phyloP scores from a whole-genome alignment of 2,329 filamentous ascomycete species.

The Ophiobolus disseminans region DNA sequence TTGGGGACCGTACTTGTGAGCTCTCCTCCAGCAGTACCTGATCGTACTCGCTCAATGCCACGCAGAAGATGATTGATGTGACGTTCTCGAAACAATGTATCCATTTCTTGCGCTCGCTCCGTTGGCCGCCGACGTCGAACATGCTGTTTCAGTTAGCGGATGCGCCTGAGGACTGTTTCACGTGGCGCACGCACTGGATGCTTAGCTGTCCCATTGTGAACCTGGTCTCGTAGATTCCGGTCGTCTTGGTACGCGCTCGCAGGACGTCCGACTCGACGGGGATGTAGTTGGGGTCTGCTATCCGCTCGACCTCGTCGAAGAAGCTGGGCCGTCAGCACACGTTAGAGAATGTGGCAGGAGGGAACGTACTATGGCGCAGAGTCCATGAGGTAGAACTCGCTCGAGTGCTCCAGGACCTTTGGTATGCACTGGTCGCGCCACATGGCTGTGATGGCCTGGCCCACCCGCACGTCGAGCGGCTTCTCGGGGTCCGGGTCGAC shows the following conservation, averaged over 20 bases:
- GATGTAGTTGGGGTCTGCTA: constrained; percentile 83
- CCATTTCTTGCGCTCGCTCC: constrained; percentile 99
- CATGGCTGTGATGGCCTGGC: constrained; percentile 80
- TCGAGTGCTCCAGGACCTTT: constrained; percentile 87
- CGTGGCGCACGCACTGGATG: constrained; percentile 78
- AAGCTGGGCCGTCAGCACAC: constrained; percentile 67
- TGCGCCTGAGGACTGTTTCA: constrained; percentile 13
- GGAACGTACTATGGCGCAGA: constrained; percentile 89
- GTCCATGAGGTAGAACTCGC: constrained; percentile 99
- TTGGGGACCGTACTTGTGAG: constrained; percentile 74
- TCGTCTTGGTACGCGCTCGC: constrained; percentile 95
- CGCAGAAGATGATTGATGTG: constrained; percentile 99
- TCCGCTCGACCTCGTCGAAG: constrained; percentile 89
- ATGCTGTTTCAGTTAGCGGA: constrained; percentile 69
- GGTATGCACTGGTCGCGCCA: constrained; percentile 90
- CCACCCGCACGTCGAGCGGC: constrained; percentile 80
- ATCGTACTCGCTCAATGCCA: constrained; percentile 97
- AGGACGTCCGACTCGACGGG: constrained; percentile 95
- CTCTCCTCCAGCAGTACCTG: constrained; percentile 96
- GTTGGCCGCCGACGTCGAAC: constrained; percentile 97
- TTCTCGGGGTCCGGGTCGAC: constrained; percentile 90
- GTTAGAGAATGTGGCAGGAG: background rate
- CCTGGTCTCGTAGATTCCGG: constrained; percentile 97
- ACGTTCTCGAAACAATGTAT: constrained; percentile 99
- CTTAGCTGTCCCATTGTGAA: constrained; percentile 99